phyloP scores from a whole-genome alignment of 2,329 filamentous ascomycete species.

The Neopestalotiopsis sp. region DNA sequence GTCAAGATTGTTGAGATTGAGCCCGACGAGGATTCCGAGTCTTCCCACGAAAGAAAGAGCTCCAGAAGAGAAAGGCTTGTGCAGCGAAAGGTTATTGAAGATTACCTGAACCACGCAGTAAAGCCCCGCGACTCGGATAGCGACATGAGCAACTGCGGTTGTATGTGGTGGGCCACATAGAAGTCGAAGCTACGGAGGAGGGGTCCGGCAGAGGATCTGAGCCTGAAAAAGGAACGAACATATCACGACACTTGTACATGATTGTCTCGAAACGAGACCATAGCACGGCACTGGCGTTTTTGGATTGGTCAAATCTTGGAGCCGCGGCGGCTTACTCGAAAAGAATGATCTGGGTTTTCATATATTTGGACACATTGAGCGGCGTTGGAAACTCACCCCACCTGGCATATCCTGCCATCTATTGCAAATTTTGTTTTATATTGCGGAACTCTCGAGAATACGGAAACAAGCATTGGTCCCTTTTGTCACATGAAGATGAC shows the following conservation, averaged over 20 bases:
- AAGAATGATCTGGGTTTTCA: slow-evolving; percentile 8
- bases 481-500: slow-evolving; percentile 9
- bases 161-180: slow-evolving; percentile 58
- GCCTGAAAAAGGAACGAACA: background rate
- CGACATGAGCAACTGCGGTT: slow-evolving; percentile 58
- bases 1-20: slow-evolving; percentile 51
- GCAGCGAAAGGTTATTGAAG: slow-evolving; percentile 21
- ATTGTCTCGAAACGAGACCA: slow-evolving; percentile 1
- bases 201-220: background rate
- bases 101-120: slow-evolving; percentile 24
- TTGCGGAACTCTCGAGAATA: background rate
- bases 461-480: background rate
- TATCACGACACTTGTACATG: slow-evolving; percentile 19
- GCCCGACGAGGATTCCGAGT: slow-evolving; percentile 22
- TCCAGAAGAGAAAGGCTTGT: slow-evolving; percentile 12
- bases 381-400: slow-evolving; percentile 16
- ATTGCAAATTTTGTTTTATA: background rate
- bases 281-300: slow-evolving; percentile 17
- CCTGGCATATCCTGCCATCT: slow-evolving; percentile 15
- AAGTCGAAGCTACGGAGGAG: background rate
- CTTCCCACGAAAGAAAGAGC: background rate
- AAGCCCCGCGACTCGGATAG: slow-evolving; percentile 27
- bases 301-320: background rate
- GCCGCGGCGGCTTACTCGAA: background rate
- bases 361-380: background rate